Conservation (phyloP, 805 yeast genomes). For the Ogataea methylovora region DNA sequence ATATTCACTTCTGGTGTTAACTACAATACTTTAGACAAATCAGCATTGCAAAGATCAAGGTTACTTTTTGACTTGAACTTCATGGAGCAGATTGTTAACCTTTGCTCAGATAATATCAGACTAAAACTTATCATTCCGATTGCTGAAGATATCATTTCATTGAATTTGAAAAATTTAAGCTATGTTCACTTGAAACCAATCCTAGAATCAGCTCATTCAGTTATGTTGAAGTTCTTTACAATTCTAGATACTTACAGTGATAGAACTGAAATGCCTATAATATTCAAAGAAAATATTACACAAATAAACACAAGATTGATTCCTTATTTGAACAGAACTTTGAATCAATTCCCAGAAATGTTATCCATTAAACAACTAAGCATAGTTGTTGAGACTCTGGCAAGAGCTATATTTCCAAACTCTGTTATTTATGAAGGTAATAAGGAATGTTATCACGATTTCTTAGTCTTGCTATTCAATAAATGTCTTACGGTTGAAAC, state of each 20-base stretch:
- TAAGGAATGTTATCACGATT: conserved; percentile 21
- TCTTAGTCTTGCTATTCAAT: conserved; percentile 35
- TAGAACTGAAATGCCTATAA: conserved; percentile 12
- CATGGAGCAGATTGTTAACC: conserved; percentile 35
- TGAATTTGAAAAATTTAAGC: conserved; percentile 7
- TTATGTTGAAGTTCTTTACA: conserved; percentile 29
- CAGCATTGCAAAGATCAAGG: conserved; percentile 28
- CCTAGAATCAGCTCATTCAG: conserved; percentile 62
- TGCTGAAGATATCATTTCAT: conserved; percentile 13
- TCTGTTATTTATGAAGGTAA: conserved; percentile 23
- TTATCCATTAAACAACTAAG: conserved; percentile 48
- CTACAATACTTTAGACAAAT: conserved; percentile 19
- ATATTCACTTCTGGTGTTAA: conserved; percentile 20
- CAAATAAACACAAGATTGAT: conserved; percentile 14
- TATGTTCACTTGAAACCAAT: conserved; percentile 20
- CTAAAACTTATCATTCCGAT: conserved; percentile 16
- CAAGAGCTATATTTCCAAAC: conserved; percentile 34
- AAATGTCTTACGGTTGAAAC: conserved; percentile 27
- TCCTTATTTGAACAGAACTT: conserved; percentile 38
- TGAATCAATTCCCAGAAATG: conserved; percentile 47
- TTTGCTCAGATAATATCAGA: conserved; percentile 28
- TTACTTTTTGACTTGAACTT: conserved; percentile 38
- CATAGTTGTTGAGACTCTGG: conserved; percentile 50
- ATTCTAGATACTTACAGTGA: conserved; percentile 14
- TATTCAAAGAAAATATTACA: conserved; percentile 6